Base-by-base conservation (phyloP, 169 alveolate species). In the Toxoplasma gondii region DNA sequence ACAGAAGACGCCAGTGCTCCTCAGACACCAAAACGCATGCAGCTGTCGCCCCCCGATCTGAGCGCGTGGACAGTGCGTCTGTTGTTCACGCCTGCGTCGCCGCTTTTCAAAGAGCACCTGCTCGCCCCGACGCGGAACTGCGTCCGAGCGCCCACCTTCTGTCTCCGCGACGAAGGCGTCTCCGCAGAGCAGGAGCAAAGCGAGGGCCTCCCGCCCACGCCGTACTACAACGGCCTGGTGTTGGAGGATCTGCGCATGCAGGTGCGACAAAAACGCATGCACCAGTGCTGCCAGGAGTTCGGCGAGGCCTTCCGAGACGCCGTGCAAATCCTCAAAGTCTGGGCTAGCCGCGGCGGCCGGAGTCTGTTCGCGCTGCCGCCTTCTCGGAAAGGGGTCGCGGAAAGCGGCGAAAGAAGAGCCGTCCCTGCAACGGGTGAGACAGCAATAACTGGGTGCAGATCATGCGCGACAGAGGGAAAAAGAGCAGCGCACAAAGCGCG, bases 151-250 rank as follows among this genome's bases (percentile, higher is more conserved):
- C 53, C 90, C 36, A 82, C 67, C 31, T 19, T 10, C 38, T 82
- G 69, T 43, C 41, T 38, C 67, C 39, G 27, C 54, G 90, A 36
- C 53, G 54, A 17, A 49, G 81, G 82, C n/a, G 58, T 64, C 88
- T 49, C 12, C 58, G 34, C 19, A 17, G 74, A 27, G 78, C 58
- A 1, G 44, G 93, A 87, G 91, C 38, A 45, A 22, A 64, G 34
- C 43, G 64, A 69, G 64, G 43, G 49, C 24, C 91, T 93, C 78
- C 95, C 94, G 64, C 95, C 95, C 29, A 93, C 95, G 17, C 95
- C 95, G 43, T 88, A 78, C 87, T 93, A 93, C 92, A 93, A 93
- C 91, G 92, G 87, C 44, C 93, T 88, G 38, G 88, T 93, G 31
- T 87, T 93, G 45, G 95, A 93, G 64, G 95, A 93, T 45, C 41